These are phyloP conservation scores for Phytopythium cucurbitacearum DNA, from an alignment of 352 stramenopile species.

Conservation along the genomic window DNA sequence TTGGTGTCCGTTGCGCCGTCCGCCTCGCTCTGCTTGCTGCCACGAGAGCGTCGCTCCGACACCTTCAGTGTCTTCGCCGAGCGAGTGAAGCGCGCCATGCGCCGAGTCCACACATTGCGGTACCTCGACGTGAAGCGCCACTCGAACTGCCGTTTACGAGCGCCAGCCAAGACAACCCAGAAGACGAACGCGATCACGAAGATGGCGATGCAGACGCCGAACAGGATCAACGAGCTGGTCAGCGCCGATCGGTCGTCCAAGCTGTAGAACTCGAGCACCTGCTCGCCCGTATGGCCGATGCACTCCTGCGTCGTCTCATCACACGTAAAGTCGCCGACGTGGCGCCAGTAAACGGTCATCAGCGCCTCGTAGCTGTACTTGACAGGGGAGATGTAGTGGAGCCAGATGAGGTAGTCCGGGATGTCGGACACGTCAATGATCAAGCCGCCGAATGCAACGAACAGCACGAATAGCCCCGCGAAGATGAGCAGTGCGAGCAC, in stretches of 20 bases:
- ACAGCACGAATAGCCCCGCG: conserved; percentile 24
- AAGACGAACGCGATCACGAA: conserved; percentile 33
- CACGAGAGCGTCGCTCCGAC: neutral
- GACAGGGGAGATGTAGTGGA: conserved; percentile 58
- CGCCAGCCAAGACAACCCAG: conserved; percentile 17
- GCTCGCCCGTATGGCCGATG: conserved; percentile 22
- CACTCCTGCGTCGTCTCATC: conserved; percentile 22
- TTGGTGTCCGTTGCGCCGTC: conserved; percentile 1
- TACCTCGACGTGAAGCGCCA: conserved; percentile 30
- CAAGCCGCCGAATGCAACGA: conserved; percentile 37
- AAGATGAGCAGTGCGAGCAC: conserved; percentile 31
- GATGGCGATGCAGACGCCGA: conserved; percentile 28
- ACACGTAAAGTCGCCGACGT: conserved; percentile 30
- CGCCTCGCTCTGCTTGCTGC: conserved; percentile 1
- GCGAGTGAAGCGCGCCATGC: neutral
- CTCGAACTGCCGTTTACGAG: conserved; percentile 15
- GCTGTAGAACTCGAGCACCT: conserved; percentile 45
- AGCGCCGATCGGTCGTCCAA: conserved; percentile 31
- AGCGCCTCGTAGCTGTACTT: conserved; percentile 47
- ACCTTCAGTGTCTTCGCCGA: neutral
- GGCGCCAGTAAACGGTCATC: conserved; percentile 50
- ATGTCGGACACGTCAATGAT: conserved; percentile 39
- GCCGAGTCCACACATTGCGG: neutral
- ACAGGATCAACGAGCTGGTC: conserved; percentile 27
- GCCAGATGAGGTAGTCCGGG: conserved; percentile 46